Conservation (phyloP, 371 early-diverging fungal genomes). For the Cladochytrium tenue region DNA sequence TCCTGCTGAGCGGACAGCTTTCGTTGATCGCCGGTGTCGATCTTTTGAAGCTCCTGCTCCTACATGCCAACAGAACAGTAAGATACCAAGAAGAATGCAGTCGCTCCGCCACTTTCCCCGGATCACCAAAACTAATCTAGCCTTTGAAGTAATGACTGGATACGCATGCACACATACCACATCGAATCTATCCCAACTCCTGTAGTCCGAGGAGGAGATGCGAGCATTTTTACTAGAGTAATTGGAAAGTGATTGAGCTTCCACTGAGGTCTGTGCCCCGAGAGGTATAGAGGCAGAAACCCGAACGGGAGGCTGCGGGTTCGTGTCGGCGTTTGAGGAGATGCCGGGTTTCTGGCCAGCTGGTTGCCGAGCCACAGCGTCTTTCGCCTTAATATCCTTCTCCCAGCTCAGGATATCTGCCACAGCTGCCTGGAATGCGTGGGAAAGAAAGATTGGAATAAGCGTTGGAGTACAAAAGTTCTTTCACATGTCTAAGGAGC, state of each 20-base stretch:
- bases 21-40: neutral
- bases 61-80: neutral
- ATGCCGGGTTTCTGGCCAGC: constrained; percentile 1
- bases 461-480: neutral
- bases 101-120: too few relatives aligned
- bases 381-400: constrained; percentile 35
- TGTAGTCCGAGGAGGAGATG: constrained; percentile 17
- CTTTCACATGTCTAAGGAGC: neutral
- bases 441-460: neutral
- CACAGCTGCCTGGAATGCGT: neutral
- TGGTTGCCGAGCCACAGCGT: constrained; percentile 4
- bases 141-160: too few relatives aligned
- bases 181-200: constrained; percentile 3
- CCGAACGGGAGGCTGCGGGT: constrained; percentile 1
- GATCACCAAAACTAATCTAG: too few relatives aligned
- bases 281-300: neutral
- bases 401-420: constrained; percentile 41
- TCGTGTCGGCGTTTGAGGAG: neutral
- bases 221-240: constrained; percentile 5
- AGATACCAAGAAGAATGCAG: too few relatives aligned
- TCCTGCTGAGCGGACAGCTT: neutral
- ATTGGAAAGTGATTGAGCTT: constrained; percentile 55
- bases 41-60: constrained; percentile 12
- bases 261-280: constrained; percentile 26
- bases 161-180: too few relatives aligned